Evolutionary conservation across 2,329 filamentous ascomycete genomes (phyloP), one percentile per base, ranked within the genome.

Genomic region (Fusarium sublunatum): DNA sequence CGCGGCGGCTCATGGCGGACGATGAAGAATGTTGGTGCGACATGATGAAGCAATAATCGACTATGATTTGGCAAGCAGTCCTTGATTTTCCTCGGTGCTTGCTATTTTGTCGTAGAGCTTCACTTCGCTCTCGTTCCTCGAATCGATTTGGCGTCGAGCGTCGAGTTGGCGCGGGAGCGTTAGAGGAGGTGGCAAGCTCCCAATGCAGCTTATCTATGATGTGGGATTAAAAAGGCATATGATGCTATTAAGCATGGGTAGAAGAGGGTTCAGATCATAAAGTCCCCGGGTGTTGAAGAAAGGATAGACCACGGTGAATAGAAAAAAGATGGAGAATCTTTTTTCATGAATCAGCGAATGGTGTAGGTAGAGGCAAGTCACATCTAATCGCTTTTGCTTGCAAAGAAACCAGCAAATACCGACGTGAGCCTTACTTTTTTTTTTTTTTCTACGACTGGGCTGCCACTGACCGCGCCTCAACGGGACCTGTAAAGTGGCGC

Each of bases 1-100:
- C 72, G 55, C 70, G 67, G 58, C 69, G 70, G 42, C 72, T 63
- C 61, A 73, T 68, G 53, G 75, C 72, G 24, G 64, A 24, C 34
- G 69, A 56, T 45, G 50, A 29, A 28, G 57, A 36, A 48, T 73
- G 72, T 36, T 70, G 68, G 46, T 76, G 72, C 46, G 75, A 69
- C 76, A 78, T 78, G 40, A 41, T 43, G 46, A 48, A 35, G 46
- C 12, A 39, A 8, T 26, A 38, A 15, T 40, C 25, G 29, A 12
- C 2, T 13, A 11, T 12, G 25, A 25, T 19, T 10, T 19, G 50
- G 15, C 2, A 38, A 6, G 6, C 28, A 19, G 22, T 7, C 24
- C 24, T 41, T 31, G 15, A 12, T 42, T 7, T 35, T n/a, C 24
- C 10, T 25, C 13, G 35, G 15, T 35, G 15, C 28, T 22, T 29